Conservation (phyloP, 2,329 filamentous ascomycete genomes). For the Ascochyta clinopodiicola region DNA sequence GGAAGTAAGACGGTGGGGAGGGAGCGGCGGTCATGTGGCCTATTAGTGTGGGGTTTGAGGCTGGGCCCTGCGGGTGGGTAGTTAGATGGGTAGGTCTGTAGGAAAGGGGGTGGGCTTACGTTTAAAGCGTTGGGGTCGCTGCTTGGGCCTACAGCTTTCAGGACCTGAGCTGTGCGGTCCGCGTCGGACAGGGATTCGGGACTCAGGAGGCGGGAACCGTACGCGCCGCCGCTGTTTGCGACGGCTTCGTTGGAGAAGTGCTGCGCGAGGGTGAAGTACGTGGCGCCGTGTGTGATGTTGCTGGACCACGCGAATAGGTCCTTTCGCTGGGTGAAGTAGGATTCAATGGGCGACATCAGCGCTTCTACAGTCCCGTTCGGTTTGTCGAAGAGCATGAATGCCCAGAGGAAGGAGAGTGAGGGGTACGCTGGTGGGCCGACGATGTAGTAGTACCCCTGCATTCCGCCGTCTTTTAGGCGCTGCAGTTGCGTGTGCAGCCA, state of each 20-base stretch:
- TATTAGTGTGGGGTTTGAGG: conserved; percentile 25
- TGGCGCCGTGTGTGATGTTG: conserved; percentile 14
- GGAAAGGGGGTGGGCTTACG: no score
- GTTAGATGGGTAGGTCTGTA: no score
- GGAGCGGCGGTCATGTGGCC: conserved; percentile 33
- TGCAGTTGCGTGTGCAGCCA: conserved; percentile 33
- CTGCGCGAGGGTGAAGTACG: conserved; percentile 21
- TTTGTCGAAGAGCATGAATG: conserved; percentile 31
- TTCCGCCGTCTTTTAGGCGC: conserved; percentile 33
- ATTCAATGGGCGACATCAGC: conserved; percentile 26
- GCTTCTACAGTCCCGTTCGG: conserved; percentile 26
- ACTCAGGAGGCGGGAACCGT: conserved; percentile 31
- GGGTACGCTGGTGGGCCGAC: conserved; percentile 26
- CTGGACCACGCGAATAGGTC: conserved; percentile 24
- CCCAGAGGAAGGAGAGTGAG: conserved; percentile 24
- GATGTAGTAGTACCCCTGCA: conserved; percentile 39
- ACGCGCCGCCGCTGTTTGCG: conserved; percentile 27
- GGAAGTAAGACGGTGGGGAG: conserved; percentile 23
- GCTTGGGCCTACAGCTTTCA: conserved; percentile 9
- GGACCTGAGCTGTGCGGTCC: conserved; percentile 18
- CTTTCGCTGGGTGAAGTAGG: conserved; percentile 13
- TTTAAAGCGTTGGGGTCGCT: neutral
- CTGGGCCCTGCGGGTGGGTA: neutral
- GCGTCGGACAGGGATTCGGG: conserved; percentile 24
- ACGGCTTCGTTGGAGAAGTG: conserved; percentile 27